These are phyloP conservation scores for Trypanosoma rangeli DNA, from an alignment of 208 protist genomes.

Conservation along the genomic window DNA sequence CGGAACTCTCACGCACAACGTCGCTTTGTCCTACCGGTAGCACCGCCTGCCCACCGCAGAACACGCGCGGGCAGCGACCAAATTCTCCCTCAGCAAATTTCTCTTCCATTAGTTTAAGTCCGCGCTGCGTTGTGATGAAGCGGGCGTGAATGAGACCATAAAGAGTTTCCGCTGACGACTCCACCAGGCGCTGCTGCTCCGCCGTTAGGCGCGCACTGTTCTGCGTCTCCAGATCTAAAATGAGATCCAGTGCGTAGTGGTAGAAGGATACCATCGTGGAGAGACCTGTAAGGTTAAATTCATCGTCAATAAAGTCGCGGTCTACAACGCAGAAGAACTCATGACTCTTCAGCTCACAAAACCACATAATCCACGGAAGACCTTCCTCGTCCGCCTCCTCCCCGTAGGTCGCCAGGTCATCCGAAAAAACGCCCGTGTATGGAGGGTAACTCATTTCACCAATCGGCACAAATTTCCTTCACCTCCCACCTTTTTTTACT, in stretches of 20 bases:
- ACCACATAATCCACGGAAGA: slow-evolving; percentile 97
- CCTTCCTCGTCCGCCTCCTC: slow-evolving; percentile 90
- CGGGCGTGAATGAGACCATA: slow-evolving; percentile 99
- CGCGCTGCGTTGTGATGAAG: slow-evolving; percentile 97
- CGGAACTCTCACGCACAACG: slow-evolving; percentile 88
- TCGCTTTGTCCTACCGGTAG: slow-evolving; percentile 96
- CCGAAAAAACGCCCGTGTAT: slow-evolving; percentile 36
- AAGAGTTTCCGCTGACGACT: slow-evolving; percentile 96
- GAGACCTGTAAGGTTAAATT: slow-evolving; percentile 98
- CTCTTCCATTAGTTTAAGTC: slow-evolving; percentile 96
- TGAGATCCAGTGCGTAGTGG: slow-evolving; percentile 97
- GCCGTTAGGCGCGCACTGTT: slow-evolving; percentile 93
- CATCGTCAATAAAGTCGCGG: slow-evolving; percentile 96
- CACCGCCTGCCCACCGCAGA: slow-evolving; percentile 95
- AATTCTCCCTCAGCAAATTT: slow-evolving; percentile 96
- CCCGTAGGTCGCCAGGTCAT: slow-evolving; percentile 51
- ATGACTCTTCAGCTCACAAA: slow-evolving; percentile 97
- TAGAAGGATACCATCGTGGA: slow-evolving; percentile 96
- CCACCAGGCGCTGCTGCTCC: slow-evolving; percentile 95
- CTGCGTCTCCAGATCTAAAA: slow-evolving; percentile 94
- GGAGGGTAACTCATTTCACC: slow-evolving; percentile 21
- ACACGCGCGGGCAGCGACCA: slow-evolving; percentile 95
- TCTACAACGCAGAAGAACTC: slow-evolving; percentile 98
- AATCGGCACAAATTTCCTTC: no score
- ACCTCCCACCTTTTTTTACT: not conserved